Base-by-base conservation (phyloP, 129 eudicot species). In the Helianthus tuberosus region DNA sequence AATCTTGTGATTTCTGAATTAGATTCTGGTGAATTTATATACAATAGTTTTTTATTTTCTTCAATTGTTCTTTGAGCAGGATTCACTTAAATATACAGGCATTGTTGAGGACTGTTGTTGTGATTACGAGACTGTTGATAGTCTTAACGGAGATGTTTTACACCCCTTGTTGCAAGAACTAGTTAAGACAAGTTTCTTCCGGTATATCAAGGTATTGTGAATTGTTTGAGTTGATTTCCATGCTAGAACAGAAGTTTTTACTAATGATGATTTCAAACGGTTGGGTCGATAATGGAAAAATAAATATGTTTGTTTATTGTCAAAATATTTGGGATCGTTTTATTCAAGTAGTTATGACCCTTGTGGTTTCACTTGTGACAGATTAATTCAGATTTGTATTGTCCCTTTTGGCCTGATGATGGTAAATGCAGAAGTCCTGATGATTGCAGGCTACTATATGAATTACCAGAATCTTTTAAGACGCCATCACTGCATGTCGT, bases 331-430 rank as follows among this genome's bases (percentile, higher is more conserved):
- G 15, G n/a, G 43, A n/a, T 8, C 52, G 1, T 85, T 67, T 55
- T 52, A 60, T 61, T 46, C 35, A 90, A 82, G 48, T 27, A 12
- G 23, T 60, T 12, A 1, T 41, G 75, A 36, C 58, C 25, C 46
- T 77, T 62, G 57, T 50, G 50, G 51, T 73, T 66, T 12, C n/a
- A 66, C 59, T 36, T 32, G 13, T 65, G 52, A 75, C 91, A 94
- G 98, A 96, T 89, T 63, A 94, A 91, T 73, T 76, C 91, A 69
- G 88, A 97, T 96, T 94, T 96, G 69, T 96, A 88, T 82, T 94
- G 99, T 73, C 99, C 97, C 41, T 91, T 94, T 83, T 94, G 97
- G 99, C 97, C 91, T 47, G 99, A 94, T 81, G 97, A 94, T 82
- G 99, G 97, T 53, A 91, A 86, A 96, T 91, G 99, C 82, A 32